Base-by-base conservation (phyloP, 1,139 yeast genomes). In the Taphrina flavorubra region DNA sequence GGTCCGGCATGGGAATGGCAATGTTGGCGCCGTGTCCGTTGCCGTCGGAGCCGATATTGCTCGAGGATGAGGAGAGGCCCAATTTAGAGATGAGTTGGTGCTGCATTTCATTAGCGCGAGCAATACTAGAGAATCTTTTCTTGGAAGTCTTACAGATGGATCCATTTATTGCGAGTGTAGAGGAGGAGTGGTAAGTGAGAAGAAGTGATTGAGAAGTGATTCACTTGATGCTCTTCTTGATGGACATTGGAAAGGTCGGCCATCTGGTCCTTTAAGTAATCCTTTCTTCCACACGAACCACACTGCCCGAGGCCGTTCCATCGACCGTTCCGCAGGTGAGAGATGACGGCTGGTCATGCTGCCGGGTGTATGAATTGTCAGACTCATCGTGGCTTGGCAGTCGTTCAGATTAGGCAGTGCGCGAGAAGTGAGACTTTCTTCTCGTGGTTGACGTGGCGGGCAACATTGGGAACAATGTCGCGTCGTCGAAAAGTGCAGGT, bases 1-100 rank as follows among this genome's bases (percentile, higher is more conserved):
- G 53, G 36, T 49, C 53, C 20, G 53, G 53, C 53, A 49, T 49
- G 11, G 53, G 53, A 25, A 49, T 49, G 36, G 53, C 53, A 49
- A 49, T 49, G 53, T 49, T 49, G 53, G 31, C 36, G 51, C 16
- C 25, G 51, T 25, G 31, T 25, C 31, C 31, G 4, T 25, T 4
- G 31, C 31, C 31, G 31, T 4, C 4, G 31, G 4, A 2, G 31
- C 31, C 31, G 31, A 25, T 25, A 25, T 25, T 25, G 31, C 31
- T 25, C 31, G 31, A 25, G 25, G 25, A 49, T 31, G 36, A 11
- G 2, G 47, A 44, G 18, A 44, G 47, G 2, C 47, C 47, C 20
- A 44, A 6, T 44, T 44, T 44, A 16, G 47, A 14, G 47, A n/a
- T 18, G 47, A 44, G 47, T 44, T 44, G 42, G 42, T 3, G 47